phyloP scores from a whole-genome alignment of 2,329 filamentous ascomycete species.

The Lachnellula suecica region DNA sequence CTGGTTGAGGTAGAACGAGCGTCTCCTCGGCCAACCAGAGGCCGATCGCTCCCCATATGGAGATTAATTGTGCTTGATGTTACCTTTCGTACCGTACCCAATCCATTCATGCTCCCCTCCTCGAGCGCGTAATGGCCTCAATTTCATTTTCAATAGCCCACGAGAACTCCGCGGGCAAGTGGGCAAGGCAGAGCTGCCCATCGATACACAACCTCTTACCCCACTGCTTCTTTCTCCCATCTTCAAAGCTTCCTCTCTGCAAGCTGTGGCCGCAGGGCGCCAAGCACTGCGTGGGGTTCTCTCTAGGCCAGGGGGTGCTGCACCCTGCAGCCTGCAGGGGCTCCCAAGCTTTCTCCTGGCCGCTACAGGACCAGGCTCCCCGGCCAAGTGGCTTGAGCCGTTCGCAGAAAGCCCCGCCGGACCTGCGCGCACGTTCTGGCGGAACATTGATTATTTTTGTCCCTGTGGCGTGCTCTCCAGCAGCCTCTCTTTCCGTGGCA shows the following conservation, averaged over 20 bases:
- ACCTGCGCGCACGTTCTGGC: conserved; percentile 8
- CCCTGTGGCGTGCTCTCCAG: background rate
- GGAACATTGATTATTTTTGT: conserved; percentile 6
- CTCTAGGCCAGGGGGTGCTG: background rate
- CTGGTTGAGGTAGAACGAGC: conserved; percentile 2
- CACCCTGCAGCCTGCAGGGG: too few species aligned
- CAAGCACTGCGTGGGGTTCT: background rate
- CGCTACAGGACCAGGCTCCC: background rate
- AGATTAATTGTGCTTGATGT: conserved; percentile 2
- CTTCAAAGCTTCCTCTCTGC: background rate
- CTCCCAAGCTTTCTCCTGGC: background rate
- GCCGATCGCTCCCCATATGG: background rate
- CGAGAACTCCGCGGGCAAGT: background rate
- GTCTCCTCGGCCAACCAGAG: conserved; percentile 3
- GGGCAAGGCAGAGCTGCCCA: background rate
- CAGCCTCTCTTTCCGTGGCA: background rate
- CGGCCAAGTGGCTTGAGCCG: background rate
- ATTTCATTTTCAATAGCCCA: background rate
- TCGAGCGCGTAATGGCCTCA: background rate
- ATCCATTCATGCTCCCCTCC: background rate
- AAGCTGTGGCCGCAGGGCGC: background rate
- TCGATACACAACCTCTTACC: background rate
- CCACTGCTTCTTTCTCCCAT: background rate
- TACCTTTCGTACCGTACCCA: background rate
- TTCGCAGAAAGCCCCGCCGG: conserved; percentile 2